These are phyloP conservation scores for Diphasiastrum complanatum DNA, from an alignment of 83 land plant genomes.

Conservation along the genomic window DNA sequence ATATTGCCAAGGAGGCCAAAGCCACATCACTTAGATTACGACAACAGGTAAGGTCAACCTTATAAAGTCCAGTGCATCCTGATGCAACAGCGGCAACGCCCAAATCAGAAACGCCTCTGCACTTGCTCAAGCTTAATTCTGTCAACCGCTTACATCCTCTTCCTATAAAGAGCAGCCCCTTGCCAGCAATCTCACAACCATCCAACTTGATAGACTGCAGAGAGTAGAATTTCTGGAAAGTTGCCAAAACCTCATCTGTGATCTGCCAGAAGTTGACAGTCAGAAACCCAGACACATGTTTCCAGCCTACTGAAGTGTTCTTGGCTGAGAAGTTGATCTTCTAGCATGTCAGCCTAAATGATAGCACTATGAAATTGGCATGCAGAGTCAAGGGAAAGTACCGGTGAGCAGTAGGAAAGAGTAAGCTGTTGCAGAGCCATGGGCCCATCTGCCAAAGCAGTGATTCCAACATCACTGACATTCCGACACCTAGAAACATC, in stretches of 20 bases:
- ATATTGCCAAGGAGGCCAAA: slow-evolving; percentile 27
- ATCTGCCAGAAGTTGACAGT: slow-evolving; percentile 40
- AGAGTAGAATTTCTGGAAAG: slow-evolving; percentile 37
- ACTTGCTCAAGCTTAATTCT: slow-evolving; percentile 56
- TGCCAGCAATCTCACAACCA: slow-evolving; percentile 36
- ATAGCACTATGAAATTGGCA: not conserved
- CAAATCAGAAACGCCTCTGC: slow-evolving; percentile 42
- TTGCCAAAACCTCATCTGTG: slow-evolving; percentile 22
- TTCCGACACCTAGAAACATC: slow-evolving; percentile 48
- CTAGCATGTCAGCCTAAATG: not conserved
- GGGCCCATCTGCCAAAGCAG: slow-evolving; percentile 33
- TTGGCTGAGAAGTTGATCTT: not conserved
- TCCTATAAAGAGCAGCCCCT: slow-evolving; percentile 28
- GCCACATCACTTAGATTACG: slow-evolving; percentile 39
- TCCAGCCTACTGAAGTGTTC: not conserved
- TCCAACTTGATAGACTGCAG: slow-evolving; percentile 38
- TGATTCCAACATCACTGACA: slow-evolving; percentile 42
- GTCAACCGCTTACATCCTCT: slow-evolving; percentile 28
- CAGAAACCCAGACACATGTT: not conserved
- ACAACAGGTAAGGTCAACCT: slow-evolving; percentile 55
- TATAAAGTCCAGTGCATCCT: slow-evolving; percentile 31
- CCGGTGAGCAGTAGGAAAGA: slow-evolving; percentile 38
- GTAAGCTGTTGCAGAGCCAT: slow-evolving; percentile 34
- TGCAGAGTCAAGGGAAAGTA: slow-evolving; percentile 14
- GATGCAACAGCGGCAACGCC: slow-evolving; percentile 37